Percentiles rank a stretch among this genome's conserved stretches.
phyloP scores from a whole-genome alignment of 768 basidiomycete genomes.

The Mycena vitilis region DNA sequence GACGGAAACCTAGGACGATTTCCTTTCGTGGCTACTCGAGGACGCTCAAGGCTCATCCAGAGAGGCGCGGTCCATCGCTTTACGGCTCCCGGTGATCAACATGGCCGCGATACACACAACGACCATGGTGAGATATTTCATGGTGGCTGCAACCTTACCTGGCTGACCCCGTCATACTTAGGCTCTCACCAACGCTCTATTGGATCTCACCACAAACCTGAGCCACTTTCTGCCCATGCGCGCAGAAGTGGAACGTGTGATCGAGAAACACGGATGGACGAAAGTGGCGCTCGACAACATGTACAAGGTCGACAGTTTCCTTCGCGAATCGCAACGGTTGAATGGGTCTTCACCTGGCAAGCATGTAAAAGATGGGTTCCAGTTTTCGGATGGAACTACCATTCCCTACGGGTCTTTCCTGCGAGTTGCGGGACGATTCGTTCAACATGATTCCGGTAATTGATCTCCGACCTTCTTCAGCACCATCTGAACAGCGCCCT shows the following conservation, averaged over 20 bases:
- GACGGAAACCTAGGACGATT: not conserved
- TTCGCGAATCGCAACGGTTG: slow-evolving; percentile 16
- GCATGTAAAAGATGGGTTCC: slow-evolving; percentile 39
- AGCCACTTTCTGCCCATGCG: slow-evolving; percentile 9
- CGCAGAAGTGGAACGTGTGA: slow-evolving; percentile 1
- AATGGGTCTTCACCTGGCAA: not conserved
- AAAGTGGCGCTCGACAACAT: slow-evolving; percentile 6
- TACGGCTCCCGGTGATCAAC: not conserved
- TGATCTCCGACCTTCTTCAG: too few relatives aligned
- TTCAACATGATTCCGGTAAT: slow-evolving; percentile 13
- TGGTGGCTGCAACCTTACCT: too few relatives aligned
- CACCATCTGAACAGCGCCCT: too few relatives aligned
- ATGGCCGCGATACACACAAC: slow-evolving; percentile 9
- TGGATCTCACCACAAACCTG: slow-evolving; percentile 14
- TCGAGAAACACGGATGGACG: slow-evolving; percentile 12
- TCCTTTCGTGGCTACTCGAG: slow-evolving; percentile 16
- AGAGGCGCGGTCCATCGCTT: not conserved
- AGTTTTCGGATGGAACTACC: slow-evolving; percentile 50
- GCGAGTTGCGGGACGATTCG: slow-evolving; percentile 22
- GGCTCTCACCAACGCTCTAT: slow-evolving; percentile 20
- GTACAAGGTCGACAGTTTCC: slow-evolving; percentile 19
- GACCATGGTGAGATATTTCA: not conserved
- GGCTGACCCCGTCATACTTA: too few relatives aligned
- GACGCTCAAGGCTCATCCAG: not conserved
- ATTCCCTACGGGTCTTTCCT: slow-evolving; percentile 47